Evolutionary conservation across 495 filamentous ascomycete species (phyloP), one percentile per base, ranked within the genome.

Genomic region (Penicillium odoratum): DNA sequence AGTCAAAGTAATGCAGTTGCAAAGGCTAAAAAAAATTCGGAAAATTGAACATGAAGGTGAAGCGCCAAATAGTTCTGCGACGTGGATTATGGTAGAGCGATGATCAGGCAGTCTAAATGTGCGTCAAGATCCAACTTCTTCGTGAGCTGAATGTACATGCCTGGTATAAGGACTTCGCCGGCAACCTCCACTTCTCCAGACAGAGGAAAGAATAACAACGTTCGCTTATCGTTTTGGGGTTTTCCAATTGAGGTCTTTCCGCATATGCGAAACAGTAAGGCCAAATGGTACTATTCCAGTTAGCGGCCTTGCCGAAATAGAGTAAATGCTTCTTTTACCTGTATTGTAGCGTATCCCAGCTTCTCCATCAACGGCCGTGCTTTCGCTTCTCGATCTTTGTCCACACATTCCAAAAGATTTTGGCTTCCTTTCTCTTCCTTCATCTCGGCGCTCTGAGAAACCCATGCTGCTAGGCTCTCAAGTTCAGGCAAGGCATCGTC

Each of bases 141-240:
- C 7, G 30, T 31, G 30, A 31, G 4, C 30, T 31, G 4, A 31
- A 7, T 31, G 7, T 31, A 31, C 4, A 7, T 51, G n/a, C 49
- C 49, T 25, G 49, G 49, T 36, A 36, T n/a, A 18, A 38, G 49
- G n/a, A 38, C 31, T 38, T 51, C 49, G 21, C 49, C 49, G 25
- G 25, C 49, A 18, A 51, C 49, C n/a, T 51, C 29, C 8, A 51
- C 49, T 28, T 51, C 49, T 34, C 49, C 31, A 8, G 49, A 51
- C n/a, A 51, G 49, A 51, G 49, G 49, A 30, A 51, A 51, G 49
- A 51, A 51, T 36, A 51, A 38, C 30, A 51, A 51, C 25, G 49
- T 51, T 38, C 49, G 49, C 5, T 18, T 21, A 49, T 49, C 47
- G 10, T 49, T n/a, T 5, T 51, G 31, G n/a, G n/a, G n/a, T 38